A percentile compares a stretch with the other conserved stretches of the same genome.
These are phyloP conservation scores for Trematosphaeria pertusa DNA, from an alignment of 2,329 filamentous ascomycete species.

Conservation along the genomic window DNA sequence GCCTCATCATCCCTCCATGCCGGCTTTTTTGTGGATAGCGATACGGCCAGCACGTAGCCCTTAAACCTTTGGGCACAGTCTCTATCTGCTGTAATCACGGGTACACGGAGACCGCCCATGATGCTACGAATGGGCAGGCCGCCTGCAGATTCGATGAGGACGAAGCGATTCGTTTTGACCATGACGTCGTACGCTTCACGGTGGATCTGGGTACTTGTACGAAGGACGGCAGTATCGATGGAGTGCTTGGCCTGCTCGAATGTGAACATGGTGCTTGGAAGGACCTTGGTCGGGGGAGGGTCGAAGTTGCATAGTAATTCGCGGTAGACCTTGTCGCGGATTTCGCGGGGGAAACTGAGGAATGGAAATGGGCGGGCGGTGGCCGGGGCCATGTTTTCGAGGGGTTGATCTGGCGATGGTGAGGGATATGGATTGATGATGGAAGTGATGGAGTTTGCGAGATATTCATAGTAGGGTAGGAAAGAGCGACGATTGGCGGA, in stretches of 20 bases:
- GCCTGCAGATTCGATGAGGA: conserved; percentile 10
- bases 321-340: conserved; percentile 19
- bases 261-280: background rate
- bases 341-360: conserved; percentile 17
- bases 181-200: conserved; percentile 20
- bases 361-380: no score
- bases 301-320: conserved; percentile 12
- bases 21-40: conserved; percentile 1
- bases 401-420: no score
- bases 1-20: background rate
- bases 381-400: no score
- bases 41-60: conserved; percentile 20
- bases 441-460: no score
- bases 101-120: conserved; percentile 6
- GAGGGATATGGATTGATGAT: no score
- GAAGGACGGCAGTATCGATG: conserved; percentile 16
- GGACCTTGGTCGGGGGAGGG: background rate
- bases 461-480: no score
- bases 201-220: conserved; percentile 12
- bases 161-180: conserved; percentile 27
- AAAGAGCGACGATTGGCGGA: no score
- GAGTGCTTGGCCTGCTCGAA: conserved; percentile 3
- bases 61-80: conserved; percentile 11
- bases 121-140: conserved; percentile 18
- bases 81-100: conserved; percentile 11